phyloP scores from a whole-genome alignment of 768 basidiomycete genomes.

The Myochromella boudieri region DNA sequence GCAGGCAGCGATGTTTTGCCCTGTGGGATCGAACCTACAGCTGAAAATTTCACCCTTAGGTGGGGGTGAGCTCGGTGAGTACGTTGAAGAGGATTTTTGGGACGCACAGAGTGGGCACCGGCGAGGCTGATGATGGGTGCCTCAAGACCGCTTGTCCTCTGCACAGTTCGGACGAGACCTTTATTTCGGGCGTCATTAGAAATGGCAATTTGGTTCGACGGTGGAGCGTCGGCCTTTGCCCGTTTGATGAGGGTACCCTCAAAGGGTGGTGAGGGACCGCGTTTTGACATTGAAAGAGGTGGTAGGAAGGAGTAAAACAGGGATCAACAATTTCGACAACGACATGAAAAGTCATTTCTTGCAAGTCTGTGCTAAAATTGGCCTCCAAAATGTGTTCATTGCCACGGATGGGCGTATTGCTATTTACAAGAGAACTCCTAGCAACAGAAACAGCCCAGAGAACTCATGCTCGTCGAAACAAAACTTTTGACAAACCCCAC shows the following conservation, averaged over 20 bases:
- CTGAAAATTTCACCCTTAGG: constrained; percentile 81
- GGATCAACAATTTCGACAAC: no score
- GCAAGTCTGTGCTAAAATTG: no score
- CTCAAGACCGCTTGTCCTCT: constrained; percentile 89
- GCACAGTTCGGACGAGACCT: constrained; percentile 80
- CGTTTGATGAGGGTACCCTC: constrained; percentile 64
- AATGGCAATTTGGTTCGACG: constrained; percentile 68
- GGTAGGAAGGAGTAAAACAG: no score
- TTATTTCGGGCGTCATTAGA: constrained; percentile 76
- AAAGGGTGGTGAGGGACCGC: constrained; percentile 57
- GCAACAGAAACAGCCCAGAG: no score
- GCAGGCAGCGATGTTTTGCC: constrained; percentile 91
- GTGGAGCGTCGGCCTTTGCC: constrained; percentile 49
- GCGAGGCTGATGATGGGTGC: constrained; percentile 92
- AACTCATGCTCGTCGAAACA: no score
- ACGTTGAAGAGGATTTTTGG: neutral
- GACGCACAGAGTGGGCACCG: constrained; percentile 80
- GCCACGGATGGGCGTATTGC: no score
- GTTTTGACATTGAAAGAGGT: constrained; percentile 63
- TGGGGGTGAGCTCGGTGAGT: neutral
- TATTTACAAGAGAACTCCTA: no score
- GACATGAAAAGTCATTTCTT: no score
- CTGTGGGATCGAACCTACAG: constrained; percentile 92
- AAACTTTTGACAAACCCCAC: no score
- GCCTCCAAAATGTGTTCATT: no score